A percentile compares a stretch with the other conserved stretches of the same genome.
Conservation (phyloP, 2,329 filamentous ascomycete species). For the Xylariaceae sp. region DNA sequence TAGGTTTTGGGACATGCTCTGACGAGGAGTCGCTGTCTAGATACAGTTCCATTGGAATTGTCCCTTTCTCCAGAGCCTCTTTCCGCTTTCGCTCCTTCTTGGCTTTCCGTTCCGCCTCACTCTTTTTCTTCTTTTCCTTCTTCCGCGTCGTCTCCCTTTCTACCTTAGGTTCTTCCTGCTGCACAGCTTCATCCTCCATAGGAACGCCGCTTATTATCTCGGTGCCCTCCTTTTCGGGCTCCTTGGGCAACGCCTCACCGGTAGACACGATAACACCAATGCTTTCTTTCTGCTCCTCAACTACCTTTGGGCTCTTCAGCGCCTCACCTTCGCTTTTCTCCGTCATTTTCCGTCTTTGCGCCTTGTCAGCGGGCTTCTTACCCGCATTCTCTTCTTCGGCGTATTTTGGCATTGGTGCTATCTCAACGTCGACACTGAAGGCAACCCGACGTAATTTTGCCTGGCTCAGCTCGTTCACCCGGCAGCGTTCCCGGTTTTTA, state of each 20-base stretch:
- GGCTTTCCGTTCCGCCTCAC: constrained; percentile 89
- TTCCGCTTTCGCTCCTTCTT: constrained; percentile 86
- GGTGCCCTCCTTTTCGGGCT: constrained; percentile 42
- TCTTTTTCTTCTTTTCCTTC: constrained; percentile 95
- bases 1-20: constrained; percentile 36
- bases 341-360: constrained; percentile 63
- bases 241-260: constrained; percentile 44
- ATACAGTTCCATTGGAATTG: constrained; percentile 80
- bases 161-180: constrained; percentile 36
- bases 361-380: constrained; percentile 55
- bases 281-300: constrained; percentile 61
- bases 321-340: constrained; percentile 76
- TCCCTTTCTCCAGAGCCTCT: constrained; percentile 85
- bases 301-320: constrained; percentile 65
- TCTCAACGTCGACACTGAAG: constrained; percentile 97
- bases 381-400: constrained; percentile 60
- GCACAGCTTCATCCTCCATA: constrained; percentile 32
- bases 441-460: constrained; percentile 84
- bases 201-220: constrained; percentile 31
- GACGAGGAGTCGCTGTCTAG: constrained; percentile 66
- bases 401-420: constrained; percentile 84
- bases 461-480: constrained; percentile 76
- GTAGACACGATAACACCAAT: constrained; percentile 47
- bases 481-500: constrained; percentile 74
- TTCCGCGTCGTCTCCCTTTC: constrained; percentile 65